phyloP scores from a whole-genome alignment of 306 rosid genomes.

The Styphnolobium japonicum region DNA sequence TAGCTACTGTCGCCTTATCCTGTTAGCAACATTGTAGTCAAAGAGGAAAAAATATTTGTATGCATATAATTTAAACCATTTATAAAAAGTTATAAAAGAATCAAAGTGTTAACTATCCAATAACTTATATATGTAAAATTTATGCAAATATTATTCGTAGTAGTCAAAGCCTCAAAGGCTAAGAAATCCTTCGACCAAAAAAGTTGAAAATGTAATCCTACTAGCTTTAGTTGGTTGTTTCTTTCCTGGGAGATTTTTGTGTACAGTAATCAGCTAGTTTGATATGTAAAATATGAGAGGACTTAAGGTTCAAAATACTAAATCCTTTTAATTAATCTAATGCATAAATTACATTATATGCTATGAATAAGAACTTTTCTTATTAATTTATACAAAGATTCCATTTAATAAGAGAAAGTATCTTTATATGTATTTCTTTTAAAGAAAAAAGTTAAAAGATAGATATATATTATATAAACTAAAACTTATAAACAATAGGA shows the following conservation, averaged over 20 bases:
- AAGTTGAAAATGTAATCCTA: background rate
- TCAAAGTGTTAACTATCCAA: too few relatives aligned
- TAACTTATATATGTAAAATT: too few relatives aligned
- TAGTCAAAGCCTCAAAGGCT: too few relatives aligned
- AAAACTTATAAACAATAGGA: background rate
- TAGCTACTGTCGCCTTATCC: conserved; percentile 7
- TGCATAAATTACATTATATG: background rate
- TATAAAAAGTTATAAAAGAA: too few relatives aligned
- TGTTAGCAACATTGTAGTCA: background rate
- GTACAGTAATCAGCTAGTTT: background rate
- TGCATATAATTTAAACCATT: too few relatives aligned
- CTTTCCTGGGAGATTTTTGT: background rate
- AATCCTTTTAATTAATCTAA: background rate
- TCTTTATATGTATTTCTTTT: too few relatives aligned
- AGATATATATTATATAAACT: too few relatives aligned
- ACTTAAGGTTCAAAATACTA: background rate
- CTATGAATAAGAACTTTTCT: background rate
- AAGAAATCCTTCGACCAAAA: background rate
- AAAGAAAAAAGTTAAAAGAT: too few relatives aligned
- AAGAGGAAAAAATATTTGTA: too few relatives aligned
- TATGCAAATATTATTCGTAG: too few relatives aligned
- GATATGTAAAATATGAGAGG: too few relatives aligned
- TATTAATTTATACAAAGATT: background rate
- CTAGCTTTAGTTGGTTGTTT: background rate
- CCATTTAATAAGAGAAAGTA: background rate